phyloP scores from a whole-genome alignment of 495 filamentous ascomycete genomes.

The Baudoinia panamericana region DNA sequence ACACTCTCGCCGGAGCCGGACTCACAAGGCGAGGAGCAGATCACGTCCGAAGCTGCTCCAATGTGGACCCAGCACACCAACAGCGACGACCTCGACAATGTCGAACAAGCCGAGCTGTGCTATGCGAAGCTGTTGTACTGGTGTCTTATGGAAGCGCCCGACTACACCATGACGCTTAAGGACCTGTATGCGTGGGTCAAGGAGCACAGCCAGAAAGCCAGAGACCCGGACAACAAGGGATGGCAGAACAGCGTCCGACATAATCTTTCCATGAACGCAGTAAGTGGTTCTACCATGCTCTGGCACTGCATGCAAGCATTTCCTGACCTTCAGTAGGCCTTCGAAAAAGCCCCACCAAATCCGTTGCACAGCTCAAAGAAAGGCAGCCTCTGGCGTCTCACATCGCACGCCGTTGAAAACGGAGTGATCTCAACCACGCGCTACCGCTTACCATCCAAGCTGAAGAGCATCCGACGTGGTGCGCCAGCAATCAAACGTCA shows the following conservation, averaged over 20 bases:
- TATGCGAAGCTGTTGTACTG: conserved; percentile 75
- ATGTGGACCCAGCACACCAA: not conserved
- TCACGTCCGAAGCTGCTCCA: not conserved
- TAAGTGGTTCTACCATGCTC: conserved; percentile 45
- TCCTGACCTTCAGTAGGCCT: conserved; percentile 41
- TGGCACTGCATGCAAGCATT: too few relatives aligned
- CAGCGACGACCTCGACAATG: conserved; percentile 20
- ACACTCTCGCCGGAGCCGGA: too few relatives aligned
- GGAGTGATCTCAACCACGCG: conserved; percentile 65
- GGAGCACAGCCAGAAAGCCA: conserved; percentile 64
- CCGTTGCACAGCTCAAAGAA: conserved; percentile 40
- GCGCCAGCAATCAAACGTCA: conserved; percentile 38
- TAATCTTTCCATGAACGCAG: conserved; percentile 92
- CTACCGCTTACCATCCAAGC: conserved; percentile 40
- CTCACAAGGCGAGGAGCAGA: too few relatives aligned
- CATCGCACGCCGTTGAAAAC: conserved; percentile 41
- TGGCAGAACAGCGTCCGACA: conserved; percentile 98
- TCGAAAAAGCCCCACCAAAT: conserved; percentile 44
- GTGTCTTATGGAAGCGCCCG: conserved; percentile 53
- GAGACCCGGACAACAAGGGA: conserved; percentile 40
- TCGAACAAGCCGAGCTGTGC: conserved; percentile 40
- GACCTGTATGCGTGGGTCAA: conserved; percentile 88
- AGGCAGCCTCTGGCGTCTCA: conserved; percentile 54
- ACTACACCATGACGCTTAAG: conserved; percentile 60
- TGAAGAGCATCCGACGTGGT: conserved; percentile 36